phyloP scores from a whole-genome alignment of 805 yeast species.

The Yarrowia divulgata region DNA sequence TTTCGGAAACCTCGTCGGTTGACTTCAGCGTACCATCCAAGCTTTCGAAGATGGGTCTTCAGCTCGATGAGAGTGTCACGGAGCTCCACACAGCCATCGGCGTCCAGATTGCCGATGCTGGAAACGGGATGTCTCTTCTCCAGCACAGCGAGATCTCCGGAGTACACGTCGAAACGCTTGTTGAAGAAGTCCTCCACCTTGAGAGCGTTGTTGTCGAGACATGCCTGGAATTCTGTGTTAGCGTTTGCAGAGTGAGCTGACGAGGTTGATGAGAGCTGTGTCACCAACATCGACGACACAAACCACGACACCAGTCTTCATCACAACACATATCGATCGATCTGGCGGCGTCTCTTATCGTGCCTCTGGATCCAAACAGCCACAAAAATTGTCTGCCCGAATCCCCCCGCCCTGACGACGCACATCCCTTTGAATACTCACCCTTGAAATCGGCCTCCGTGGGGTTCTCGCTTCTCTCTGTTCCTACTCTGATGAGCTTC shows the following conservation, averaged over 20 bases:
- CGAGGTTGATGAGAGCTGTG: too few species aligned
- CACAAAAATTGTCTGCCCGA: not conserved
- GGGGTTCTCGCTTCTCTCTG: conserved; percentile 50
- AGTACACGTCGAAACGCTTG: conserved; percentile 74
- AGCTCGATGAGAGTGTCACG: conserved; percentile 75
- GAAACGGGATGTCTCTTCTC: conserved; percentile 49
- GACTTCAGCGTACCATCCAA: conserved; percentile 93
- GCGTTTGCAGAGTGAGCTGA: not conserved
- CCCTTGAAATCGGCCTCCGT: conserved; percentile 46
- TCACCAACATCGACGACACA: too few species aligned
- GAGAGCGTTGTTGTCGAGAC: conserved; percentile 81
- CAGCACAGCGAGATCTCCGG: conserved; percentile 63
- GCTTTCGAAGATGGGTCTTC: conserved; percentile 75
- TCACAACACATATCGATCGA: too few species aligned
- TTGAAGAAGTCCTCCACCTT: conserved; percentile 81
- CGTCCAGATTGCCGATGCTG: conserved; percentile 47
- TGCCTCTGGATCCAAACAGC: not conserved
- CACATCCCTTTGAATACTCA: not conserved
- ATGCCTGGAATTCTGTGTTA: conserved; percentile 70
- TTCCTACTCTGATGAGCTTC: conserved; percentile 67
- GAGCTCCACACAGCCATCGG: conserved; percentile 68
- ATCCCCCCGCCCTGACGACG: not conserved
- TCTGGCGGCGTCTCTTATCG: too few species aligned
- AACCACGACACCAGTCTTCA: too few species aligned
- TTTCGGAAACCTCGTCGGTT: conserved; percentile 89